Evolutionary conservation across 1,139 yeast species (phyloP).

Genomic region (Geotrichum macrosporum): DNA sequence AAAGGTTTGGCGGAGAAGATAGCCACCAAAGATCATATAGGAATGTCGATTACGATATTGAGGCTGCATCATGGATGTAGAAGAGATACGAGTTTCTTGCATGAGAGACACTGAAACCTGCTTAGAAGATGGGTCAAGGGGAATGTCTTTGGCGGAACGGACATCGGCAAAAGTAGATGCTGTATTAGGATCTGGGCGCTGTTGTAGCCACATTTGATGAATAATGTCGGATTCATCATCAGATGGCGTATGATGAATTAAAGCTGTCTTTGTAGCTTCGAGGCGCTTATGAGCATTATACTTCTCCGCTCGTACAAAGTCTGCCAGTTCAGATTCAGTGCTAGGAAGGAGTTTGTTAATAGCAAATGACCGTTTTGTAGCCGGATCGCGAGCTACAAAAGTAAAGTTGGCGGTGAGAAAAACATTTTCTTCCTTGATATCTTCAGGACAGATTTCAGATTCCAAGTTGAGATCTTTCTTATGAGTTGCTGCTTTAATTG

Average conservation of each 20-base stretch:
- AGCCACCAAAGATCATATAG: constrained; percentile 92
- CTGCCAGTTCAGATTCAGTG: constrained; percentile 70
- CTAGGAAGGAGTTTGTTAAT: constrained; percentile 75
- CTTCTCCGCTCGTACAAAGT: constrained; percentile 82
- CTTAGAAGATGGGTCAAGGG: neutral
- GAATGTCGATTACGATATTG: constrained; percentile 93
- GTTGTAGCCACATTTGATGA: constrained; percentile 61
- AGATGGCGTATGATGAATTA: constrained; percentile 56
- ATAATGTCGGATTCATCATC: constrained; percentile 66
- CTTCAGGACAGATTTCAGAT: constrained; percentile 37
- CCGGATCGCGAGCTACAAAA: constrained; percentile 90
- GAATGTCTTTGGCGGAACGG: constrained; percentile 3
- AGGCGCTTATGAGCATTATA: constrained; percentile 80
- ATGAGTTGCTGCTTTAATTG: constrained; percentile 80
- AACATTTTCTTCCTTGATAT: constrained; percentile 47
- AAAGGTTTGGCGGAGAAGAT: constrained; percentile 82
- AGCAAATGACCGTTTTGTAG: constrained; percentile 80
- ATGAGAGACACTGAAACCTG: constrained; percentile 42
- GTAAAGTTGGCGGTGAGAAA: constrained; percentile 88
- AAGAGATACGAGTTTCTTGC: constrained; percentile 64
- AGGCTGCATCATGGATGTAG: constrained; percentile 90
- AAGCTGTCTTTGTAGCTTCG: constrained; percentile 59
- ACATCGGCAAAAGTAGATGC: constrained; percentile 41
- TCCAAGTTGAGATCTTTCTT: constrained; percentile 43
- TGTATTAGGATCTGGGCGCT: constrained; percentile 39